Conservation (phyloP, 345 rosid genomes). For the Orychophragmus violaceus region DNA sequence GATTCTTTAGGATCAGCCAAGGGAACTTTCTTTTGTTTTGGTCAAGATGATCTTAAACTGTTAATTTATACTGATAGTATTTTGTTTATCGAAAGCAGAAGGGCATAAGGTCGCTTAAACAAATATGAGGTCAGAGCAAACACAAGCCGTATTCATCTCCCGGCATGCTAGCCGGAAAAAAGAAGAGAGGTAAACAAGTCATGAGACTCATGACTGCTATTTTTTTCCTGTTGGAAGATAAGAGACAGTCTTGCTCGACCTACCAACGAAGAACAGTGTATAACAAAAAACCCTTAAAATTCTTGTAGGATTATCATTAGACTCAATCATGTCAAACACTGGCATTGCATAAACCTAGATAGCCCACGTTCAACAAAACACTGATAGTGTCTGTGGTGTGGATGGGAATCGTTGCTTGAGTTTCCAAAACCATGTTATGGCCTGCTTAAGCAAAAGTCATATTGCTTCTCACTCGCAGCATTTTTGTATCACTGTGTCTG, state of each 20-base stretch:
- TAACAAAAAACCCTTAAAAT: not conserved
- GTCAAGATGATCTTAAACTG: not conserved
- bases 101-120: not conserved
- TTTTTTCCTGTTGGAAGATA: not conserved
- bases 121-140: not conserved
- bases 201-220: not conserved
- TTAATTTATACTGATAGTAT: not conserved
- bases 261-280: not conserved
- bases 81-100: not conserved
- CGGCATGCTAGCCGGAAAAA: no score
- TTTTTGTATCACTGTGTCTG: no score
- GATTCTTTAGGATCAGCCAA: not conserved
- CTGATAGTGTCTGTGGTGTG: no score
- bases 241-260: not conserved
- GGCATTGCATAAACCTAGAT: not conserved
- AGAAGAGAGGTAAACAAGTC: not conserved
- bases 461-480: no score
- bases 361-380: no score
- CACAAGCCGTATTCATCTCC: no score
- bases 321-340: not conserved
- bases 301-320: not conserved
- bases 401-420: no score
- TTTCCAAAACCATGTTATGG: no score
- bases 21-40: not conserved
- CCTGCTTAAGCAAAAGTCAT: no score